These are phyloP conservation scores for Tripterygium wilfordii DNA, from an alignment of 177 flowering plant species.

Conservation along the genomic window DNA sequence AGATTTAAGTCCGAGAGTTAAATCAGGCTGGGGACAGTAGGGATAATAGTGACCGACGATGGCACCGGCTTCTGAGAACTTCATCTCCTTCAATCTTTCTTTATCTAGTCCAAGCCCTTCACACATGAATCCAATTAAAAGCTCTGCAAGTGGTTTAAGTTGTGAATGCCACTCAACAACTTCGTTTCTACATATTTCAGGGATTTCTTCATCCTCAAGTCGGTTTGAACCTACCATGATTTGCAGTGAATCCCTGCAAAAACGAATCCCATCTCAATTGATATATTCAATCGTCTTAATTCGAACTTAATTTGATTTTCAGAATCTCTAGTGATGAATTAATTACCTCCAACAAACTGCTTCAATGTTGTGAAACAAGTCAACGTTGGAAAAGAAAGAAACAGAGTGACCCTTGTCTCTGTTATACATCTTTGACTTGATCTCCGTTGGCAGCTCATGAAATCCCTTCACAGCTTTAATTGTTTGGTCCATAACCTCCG, in stretches of 20 bases:
- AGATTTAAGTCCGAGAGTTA: slow-evolving; percentile 43
- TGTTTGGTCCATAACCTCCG: too few relatives aligned
- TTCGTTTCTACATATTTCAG: slow-evolving; percentile 40
- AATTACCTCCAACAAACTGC: too few relatives aligned
- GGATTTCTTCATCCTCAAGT: slow-evolving; percentile 25
- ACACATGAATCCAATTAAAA: slow-evolving; percentile 36
- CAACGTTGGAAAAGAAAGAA: too few relatives aligned
- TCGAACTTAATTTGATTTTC: too few relatives aligned
- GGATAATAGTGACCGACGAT: slow-evolving; percentile 68
- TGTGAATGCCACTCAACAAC: slow-evolving; percentile 35
- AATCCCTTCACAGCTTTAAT: too few relatives aligned
- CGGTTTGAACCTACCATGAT: slow-evolving; percentile 21
- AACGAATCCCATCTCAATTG: neutral
- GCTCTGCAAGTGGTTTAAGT: slow-evolving; percentile 23
- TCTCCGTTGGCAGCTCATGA: too few relatives aligned
- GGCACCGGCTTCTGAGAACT: slow-evolving; percentile 29
- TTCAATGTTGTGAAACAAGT: too few relatives aligned
- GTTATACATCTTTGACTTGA: too few relatives aligned
- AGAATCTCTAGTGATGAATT: too few relatives aligned
- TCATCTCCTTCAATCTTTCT: slow-evolving; percentile 36
- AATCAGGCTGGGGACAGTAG: slow-evolving; percentile 59
- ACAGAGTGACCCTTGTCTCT: too few relatives aligned
- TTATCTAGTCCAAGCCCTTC: slow-evolving; percentile 59
- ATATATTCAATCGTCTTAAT: too few relatives aligned
- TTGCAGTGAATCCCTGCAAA: slow-evolving; percentile 51